Evolutionary conservation across 2,329 filamentous ascomycete genomes (phyloP).

Genomic region (Coniochaeta ligniaria): DNA sequence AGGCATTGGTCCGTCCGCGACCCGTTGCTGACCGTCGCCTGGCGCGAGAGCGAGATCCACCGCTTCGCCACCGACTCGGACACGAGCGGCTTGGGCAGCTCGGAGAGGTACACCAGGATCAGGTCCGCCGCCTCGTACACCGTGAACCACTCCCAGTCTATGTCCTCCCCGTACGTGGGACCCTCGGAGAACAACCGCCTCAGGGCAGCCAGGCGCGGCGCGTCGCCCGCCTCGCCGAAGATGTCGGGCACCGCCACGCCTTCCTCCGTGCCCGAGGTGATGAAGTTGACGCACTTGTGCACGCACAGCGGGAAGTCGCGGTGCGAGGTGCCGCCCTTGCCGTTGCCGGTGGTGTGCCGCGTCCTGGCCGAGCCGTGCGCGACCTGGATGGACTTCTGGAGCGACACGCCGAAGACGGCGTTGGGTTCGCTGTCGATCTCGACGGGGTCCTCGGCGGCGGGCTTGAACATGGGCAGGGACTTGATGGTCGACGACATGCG

Average conservation of each 20-base stretch:
- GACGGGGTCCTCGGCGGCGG: constrained; percentile 6
- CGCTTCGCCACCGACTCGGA: constrained; percentile 28
- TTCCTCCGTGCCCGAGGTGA: constrained; percentile 14
- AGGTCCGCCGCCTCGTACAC: constrained; percentile 34
- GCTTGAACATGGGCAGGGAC: constrained; percentile 21
- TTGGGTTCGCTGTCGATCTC: constrained; percentile 16
- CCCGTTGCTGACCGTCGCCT: constrained; percentile 26
- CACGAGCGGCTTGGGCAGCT: constrained; percentile 30
- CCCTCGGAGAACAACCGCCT: constrained; percentile 27
- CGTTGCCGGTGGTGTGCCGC: constrained; percentile 24
- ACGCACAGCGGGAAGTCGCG: constrained; percentile 34
- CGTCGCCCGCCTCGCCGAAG: constrained; percentile 27
- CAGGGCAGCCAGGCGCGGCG: constrained; percentile 24
- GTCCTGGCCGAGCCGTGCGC: constrained; percentile 30
- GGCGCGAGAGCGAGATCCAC: constrained; percentile 32
- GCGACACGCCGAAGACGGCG: constrained; percentile 30
- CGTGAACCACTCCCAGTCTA: constrained; percentile 27
- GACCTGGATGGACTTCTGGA: constrained; percentile 30
- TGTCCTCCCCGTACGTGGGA: constrained; percentile 28
- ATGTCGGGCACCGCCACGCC: constrained; percentile 26
- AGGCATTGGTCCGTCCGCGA: constrained; percentile 31
- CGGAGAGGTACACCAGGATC: constrained; percentile 29
- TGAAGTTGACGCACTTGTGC: constrained; percentile 31
- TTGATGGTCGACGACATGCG: constrained; percentile 19
- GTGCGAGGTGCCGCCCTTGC: constrained; percentile 18